Evolutionary conservation across 305 asterid species (phyloP), one percentile per base, ranked within the genome.

Genomic region (Andrographis paniculata): DNA sequence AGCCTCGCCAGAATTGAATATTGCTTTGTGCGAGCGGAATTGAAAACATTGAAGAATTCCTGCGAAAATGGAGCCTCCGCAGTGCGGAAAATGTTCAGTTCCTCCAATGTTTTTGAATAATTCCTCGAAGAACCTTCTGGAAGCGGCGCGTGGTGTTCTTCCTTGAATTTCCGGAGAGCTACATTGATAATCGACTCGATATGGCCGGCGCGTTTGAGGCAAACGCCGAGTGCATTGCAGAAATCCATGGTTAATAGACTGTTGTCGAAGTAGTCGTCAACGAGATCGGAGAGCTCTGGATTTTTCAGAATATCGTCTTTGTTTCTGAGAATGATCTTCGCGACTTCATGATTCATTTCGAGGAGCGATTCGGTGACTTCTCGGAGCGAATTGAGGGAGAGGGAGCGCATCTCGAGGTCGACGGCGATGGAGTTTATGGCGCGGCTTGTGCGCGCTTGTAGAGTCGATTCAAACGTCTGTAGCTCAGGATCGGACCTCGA

Each of bases 401-500:
- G 68, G 41, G 93, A 58, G 51, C 75, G 73, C 8, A 56, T 69
- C 45, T 80, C 84, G 44, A 78, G 52, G 23, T 67, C 76, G 7
- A 60, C 74, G 41, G 93, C 78, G 7, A 84, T 65, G 21, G 95
- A 80, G 62, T 71, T 70, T 40, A 84, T 77, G 60, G 84, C 93
- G 21, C 67, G 67, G 65, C 61, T 65, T 13, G 95, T 69, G 12
- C 93, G 76, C 45, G 45, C 44, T 42, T 76, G 93, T 59, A 84
- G 70, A 17, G 52, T 38, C 16, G 80, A 44, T 50, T 81, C 95
- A 48, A 84, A 72, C 36, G 51, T 42, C 30, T 61, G 72, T 54
- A 84, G 84, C 50, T 76, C 82, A 0, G 89, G 79, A 62, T 84
- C 95, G 47, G 70, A 66, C 24, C 56, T 66, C 73, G 91, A 85